Evolutionary conservation across 352 stramenopile genomes (phyloP), one percentile per base, ranked within the genome.

Genomic region (Phytophthora vignae): DNA sequence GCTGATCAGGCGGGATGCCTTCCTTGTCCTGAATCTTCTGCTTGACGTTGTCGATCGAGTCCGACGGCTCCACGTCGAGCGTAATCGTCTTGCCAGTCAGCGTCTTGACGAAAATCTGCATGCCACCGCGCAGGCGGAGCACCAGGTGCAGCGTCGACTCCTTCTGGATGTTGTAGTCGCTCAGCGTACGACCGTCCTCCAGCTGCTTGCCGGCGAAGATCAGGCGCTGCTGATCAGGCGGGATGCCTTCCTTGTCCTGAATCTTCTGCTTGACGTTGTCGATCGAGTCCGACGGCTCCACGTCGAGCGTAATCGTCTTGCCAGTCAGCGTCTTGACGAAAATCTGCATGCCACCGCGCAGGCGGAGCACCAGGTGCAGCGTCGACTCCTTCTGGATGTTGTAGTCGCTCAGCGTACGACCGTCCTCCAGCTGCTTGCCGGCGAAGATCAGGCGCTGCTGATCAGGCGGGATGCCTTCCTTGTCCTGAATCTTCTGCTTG

Each of bases 361-460:
- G 89, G 64, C 96, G 91, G 27, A 99, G 82, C 62, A 98, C 96
- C 65, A 99, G 83, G 86, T 99, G 95, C 31, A 99, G 81, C 53
- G 96, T 99, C 53, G 92, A 98, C 82, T 99, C 96, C 83, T 99
- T 96, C 87, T 97, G 90, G 83, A 97, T 97, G 87, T 97, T 97
- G 90, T 97, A 97, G 81, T 97, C 90, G 68, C 82, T 87, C 36
- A 98, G 79, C n/a, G 94, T 98, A 72, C 97, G 98, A 25, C 87
- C 87, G 72, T 98, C 94, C 73, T 98, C 93, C 15, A 99, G 81
- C 87, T 99, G 96, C 83, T 99, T 98, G 57, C 97, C 97, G 27
- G 90, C 95, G 77, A 25, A 25, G 22, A 25, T 25, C 22, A 25
- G 22, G 2, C 22, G 22, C 22, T 25, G 22, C 22, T 25, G 22